A percentile compares a stretch with the other conserved stretches of the same genome.
These are phyloP conservation scores for Claviceps sp. DNA, from an alignment of 2,329 filamentous ascomycete genomes.

Conservation along the genomic window DNA sequence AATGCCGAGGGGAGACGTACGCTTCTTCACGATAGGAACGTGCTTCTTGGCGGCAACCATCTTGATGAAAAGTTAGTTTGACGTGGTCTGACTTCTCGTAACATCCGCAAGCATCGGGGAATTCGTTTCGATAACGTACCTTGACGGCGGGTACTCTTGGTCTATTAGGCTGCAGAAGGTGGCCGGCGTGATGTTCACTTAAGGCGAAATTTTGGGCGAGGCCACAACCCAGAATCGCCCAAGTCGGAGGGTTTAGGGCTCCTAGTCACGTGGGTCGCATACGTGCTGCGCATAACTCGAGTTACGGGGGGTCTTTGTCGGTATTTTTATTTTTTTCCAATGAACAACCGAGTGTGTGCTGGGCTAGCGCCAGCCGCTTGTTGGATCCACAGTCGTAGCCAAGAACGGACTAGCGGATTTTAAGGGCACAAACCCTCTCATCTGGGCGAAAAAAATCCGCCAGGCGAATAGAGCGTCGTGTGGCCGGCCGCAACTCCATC, in stretches of 20 bases:
- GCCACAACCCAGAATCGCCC: constrained; percentile 14
- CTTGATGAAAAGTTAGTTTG: constrained; percentile 32
- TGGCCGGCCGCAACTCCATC: constrained; percentile 5
- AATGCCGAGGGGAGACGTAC: constrained; percentile 47
- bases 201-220: constrained; percentile 23
- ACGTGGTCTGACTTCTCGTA: neutral
- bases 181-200: constrained; percentile 22
- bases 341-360: neutral
- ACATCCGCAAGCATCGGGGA: neutral
- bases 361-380: neutral
- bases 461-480: neutral
- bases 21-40: constrained; percentile 99
- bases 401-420: constrained; percentile 15
- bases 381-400: neutral
- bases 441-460: constrained; percentile 11
- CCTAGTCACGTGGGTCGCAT: constrained; percentile 12
- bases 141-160: constrained; percentile 27
- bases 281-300: neutral
- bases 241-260: constrained; percentile 23
- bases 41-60: constrained; percentile 99
- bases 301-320: neutral
- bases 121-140: constrained; percentile 15
- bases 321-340: neutral
- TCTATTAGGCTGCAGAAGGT: constrained; percentile 21
- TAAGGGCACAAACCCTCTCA: constrained; percentile 22